Evolutionary conservation across 2,329 filamentous ascomycete species (phyloP), one percentile per base, ranked within the genome.

Genomic region (Cladophialophora psammophila): DNA sequence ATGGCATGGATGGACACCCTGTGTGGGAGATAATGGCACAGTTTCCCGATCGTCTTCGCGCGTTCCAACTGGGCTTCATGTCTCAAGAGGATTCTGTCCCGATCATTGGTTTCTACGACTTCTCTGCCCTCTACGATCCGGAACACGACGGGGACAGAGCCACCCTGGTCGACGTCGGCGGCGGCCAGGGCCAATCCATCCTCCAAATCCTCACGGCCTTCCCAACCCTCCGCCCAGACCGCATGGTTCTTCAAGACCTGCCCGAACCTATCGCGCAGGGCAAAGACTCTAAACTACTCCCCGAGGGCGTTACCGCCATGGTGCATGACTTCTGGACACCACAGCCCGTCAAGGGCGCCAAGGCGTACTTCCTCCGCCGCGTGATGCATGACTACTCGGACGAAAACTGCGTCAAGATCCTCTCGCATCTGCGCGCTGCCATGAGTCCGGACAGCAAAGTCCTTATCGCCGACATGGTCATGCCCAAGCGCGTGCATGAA

Each of bases 301-400:
- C 66, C 1, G 35, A 66, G 26, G 69, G 65, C 8, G 56, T 72
- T 6, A 57, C 57, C 36, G 60, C 60, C 20, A 66, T 69, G 68
- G 67, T 63, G 20, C 65, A 70, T 35, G 69, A 71, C 58, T 71
- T 72, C 60, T 70, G 67, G 64, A 65, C 60, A 5, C 65, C 65
- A 20, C 71, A 72, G 52, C 65, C 71, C 5, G 61, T 70, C 32
- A 65, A 61, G 34, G 69, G 70, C 15, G 75, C 76, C 2, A 64
- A 71, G n/a, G 69, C 72, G 1, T 78, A 77, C 58, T 77, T 75
- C 64, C 60, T 78, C 10, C 75, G 75, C n/a, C 74, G 74, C 42
- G 66, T 72, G 34, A 62, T 77, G n/a, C 76, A 77, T 63, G 75
- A 78, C 68, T 78, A 74, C 38, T 56, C 54, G 15, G 68, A 72